Evolutionary conservation across 805 yeast species (phyloP).

Genomic region (Myxozyma vanderwaltii): DNA sequence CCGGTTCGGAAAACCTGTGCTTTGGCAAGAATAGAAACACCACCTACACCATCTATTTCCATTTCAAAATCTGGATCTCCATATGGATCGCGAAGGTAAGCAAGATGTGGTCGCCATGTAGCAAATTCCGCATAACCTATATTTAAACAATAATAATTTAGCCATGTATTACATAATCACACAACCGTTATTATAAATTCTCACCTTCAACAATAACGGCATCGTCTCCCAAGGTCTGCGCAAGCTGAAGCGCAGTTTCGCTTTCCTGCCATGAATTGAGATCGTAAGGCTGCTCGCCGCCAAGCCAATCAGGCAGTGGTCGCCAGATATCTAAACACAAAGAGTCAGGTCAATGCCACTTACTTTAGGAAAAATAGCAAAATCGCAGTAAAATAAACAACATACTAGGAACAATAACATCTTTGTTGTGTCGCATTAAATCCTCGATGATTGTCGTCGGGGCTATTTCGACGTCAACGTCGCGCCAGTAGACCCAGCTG

Average conservation of each 20-base stretch:
- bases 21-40: conserved; percentile 88
- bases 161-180: too few species aligned
- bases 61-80: conserved; percentile 94
- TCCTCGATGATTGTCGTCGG: conserved; percentile 86
- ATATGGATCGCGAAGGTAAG: conserved; percentile 89
- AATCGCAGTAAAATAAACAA: background rate
- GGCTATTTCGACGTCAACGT: conserved; percentile 91
- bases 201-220: conserved; percentile 93
- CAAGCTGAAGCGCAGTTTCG: conserved; percentile 59
- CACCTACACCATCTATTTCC: conserved; percentile 96
- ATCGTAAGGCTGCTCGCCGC: conserved; percentile 92
- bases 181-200: too few species aligned
- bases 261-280: conserved; percentile 97
- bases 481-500: conserved; percentile 96
- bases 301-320: conserved; percentile 90
- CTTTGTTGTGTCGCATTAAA: conserved; percentile 86
- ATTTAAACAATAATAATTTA: background rate
- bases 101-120: conserved; percentile 97
- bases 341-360: background rate
- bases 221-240: conserved; percentile 74
- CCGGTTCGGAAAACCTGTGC: conserved; percentile 87
- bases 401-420: conserved; percentile 88
- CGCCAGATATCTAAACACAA: conserved; percentile 80
- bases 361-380: too few species aligned
- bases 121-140: conserved; percentile 98